phyloP scores from a whole-genome alignment of 495 filamentous ascomycete species.

The Penicillium pancosmium region DNA sequence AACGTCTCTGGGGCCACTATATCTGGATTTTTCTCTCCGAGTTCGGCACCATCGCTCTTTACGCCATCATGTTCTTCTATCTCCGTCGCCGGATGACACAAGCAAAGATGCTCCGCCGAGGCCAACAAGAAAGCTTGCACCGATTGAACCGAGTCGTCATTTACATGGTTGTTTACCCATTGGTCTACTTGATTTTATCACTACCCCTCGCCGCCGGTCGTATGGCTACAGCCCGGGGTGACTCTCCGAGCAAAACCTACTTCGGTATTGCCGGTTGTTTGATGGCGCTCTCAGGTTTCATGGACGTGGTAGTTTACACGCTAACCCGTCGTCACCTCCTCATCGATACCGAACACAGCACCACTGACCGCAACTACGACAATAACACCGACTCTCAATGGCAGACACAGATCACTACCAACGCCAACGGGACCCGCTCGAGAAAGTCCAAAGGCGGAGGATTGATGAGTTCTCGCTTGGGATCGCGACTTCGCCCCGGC shows the following conservation, averaged over 20 bases:
- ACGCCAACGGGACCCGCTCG: conserved; percentile 9
- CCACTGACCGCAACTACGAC: conserved; percentile 34
- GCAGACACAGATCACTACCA: conserved; percentile 38
- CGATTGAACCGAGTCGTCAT: conserved; percentile 54
- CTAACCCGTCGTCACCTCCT: conserved; percentile 46
- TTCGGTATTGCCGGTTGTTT: conserved; percentile 70
- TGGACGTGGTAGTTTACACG: conserved; percentile 72
- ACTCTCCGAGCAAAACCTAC: conserved; percentile 55
- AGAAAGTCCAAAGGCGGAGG: conserved; percentile 20
- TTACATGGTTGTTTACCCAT: conserved; percentile 73
- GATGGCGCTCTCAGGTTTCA: conserved; percentile 69
- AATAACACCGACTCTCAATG: conserved; percentile 27
- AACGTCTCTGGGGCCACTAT: conserved; percentile 74
- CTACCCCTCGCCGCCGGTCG: conserved; percentile 70
- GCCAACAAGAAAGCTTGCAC: conserved; percentile 39
- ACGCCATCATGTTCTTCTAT: conserved; percentile 63
- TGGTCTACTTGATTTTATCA: conserved; percentile 70
- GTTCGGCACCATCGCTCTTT: conserved; percentile 63
- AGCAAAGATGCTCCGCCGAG: conserved; percentile 36
- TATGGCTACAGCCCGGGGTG: conserved; percentile 58
- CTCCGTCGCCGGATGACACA: conserved; percentile 51
- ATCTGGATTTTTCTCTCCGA: conserved; percentile 75
- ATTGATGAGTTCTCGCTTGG: conserved; percentile 25
- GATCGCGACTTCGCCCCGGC: conserved; percentile 28
- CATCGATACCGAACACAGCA: conserved; percentile 39